Conservation (phyloP, 2,329 filamentous ascomycete species). For the Coniochaeta hoffmannii region DNA sequence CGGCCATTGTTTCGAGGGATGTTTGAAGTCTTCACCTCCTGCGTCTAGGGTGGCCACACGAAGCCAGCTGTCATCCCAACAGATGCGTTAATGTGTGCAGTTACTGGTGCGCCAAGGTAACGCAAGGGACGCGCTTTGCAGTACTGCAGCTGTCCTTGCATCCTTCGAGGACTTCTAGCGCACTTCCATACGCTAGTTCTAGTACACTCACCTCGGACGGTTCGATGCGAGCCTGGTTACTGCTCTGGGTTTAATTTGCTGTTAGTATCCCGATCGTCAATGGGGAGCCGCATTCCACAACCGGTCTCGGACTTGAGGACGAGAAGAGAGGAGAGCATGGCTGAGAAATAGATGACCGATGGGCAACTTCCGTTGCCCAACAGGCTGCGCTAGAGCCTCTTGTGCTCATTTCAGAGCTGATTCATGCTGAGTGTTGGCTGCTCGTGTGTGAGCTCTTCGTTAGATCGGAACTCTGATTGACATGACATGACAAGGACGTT, state of each 20-base stretch:
- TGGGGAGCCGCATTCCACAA: not conserved
- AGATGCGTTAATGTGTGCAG: not conserved
- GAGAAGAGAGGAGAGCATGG: not conserved
- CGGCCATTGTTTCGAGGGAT: not conserved
- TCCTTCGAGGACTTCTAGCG: slow-evolving; percentile 1
- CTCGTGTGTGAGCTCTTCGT: not conserved
- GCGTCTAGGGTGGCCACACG: not conserved
- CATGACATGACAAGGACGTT: not conserved
- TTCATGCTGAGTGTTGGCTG: not conserved
- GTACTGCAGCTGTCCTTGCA: not conserved
- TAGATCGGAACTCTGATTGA: not conserved
- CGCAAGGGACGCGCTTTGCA: not conserved
- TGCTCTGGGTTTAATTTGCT: not conserved
- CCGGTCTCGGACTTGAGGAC: not conserved
- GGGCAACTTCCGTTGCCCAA: no score
- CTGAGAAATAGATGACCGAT: not conserved
- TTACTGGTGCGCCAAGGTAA: not conserved
- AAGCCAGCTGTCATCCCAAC: not conserved
- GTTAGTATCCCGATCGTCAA: no score
- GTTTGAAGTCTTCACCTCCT: not conserved
- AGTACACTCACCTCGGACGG: not conserved
- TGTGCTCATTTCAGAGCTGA: not conserved
- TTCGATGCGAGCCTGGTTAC: not conserved
- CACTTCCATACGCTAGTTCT: not conserved
- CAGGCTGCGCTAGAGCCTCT: slow-evolving; percentile 1